Evolutionary conservation across 2,329 filamentous ascomycete species (phyloP), one percentile per base, ranked within the genome.

Genomic region (Colletotrichum truncatum): DNA sequence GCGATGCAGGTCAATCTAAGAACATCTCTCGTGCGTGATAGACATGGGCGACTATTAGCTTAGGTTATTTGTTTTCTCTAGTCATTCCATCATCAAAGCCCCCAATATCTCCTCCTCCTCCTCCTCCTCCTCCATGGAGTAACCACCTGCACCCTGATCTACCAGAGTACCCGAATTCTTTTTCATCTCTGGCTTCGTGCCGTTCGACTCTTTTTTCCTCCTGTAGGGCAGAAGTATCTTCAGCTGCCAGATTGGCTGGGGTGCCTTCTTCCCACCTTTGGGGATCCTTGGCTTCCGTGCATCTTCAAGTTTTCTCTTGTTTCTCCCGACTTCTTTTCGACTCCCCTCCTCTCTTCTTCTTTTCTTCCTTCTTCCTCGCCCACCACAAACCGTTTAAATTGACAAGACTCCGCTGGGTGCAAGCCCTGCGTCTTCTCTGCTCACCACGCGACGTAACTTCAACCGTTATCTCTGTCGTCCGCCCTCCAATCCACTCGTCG

Each of bases 401-500:
- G 6, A 23, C n/a, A 8, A 49, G 16, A 23, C 36, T 34, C 26
- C 26, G 18, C 16, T n/a, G n/a, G n/a, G n/a, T n/a, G n/a, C n/a
- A n/a, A n/a, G n/a, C n/a, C n/a, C n/a, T n/a, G 23, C 49, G 14
- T 53, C n/a, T n/a, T 9, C 21, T 63, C 41, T 53, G 36, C 60
- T 64, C 28, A 61, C 39, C 34, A 51, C 56, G 39, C 56, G 36
- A 59, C 60, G 54, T 64, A 64, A 64, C 55, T 12, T 30, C 26
- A 49, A 62, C 34, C 26, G 62, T 65, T 65, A 65, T 62, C 62
- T 65, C 49, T 55, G 28, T 64, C n/a, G 46, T 49, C 49, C 41
- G 49, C 48, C 41, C 34, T 59, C 26, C 18, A 39, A 36, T 32
- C 62, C 57, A 65, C 62, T 21, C 23, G 16, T 30, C 57, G 57